A percentile compares a stretch with the other conserved stretches of the same genome.
Evolutionary conservation across 2,329 filamentous ascomycete genomes (phyloP).

Genomic region (Colletotrichum tropicicola): DNA sequence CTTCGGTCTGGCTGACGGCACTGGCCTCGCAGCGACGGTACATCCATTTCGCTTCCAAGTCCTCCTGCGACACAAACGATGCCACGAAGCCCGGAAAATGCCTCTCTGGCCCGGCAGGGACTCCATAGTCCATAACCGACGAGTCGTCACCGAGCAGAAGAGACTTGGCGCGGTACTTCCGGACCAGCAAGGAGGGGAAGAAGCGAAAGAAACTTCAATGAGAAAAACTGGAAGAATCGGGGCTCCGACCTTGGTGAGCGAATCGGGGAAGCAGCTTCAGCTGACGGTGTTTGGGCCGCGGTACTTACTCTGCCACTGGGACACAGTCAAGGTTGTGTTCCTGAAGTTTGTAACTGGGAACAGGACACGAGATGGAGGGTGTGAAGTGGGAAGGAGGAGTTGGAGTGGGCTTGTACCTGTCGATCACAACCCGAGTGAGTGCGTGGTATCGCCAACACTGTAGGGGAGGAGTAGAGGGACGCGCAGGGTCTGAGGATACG

Average conservation of each 20-base stretch:
- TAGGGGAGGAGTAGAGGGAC: background rate
- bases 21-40: background rate
- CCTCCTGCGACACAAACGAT: constrained; percentile 9
- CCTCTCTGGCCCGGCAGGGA: constrained; percentile 13
- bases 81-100: constrained; percentile 18
- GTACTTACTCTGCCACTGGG: background rate
- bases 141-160: background rate
- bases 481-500: background rate
- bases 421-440: constrained; percentile 26
- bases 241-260: background rate
- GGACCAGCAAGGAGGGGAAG: background rate
- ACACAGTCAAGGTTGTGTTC: background rate
- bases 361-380: constrained; percentile 18
- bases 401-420: constrained; percentile 21
- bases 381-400: background rate
- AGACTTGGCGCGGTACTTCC: constrained; percentile 19
- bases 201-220: constrained; percentile 13
- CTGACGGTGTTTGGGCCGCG: background rate
- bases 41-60: constrained; percentile 18
- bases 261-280: constrained; percentile 21
- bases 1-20: background rate
- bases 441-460: constrained; percentile 9
- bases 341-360: constrained; percentile 7
- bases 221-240: background rate
- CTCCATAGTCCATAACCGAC: constrained; percentile 3